A percentile compares a stretch with the other conserved stretches of the same genome.
Evolutionary conservation across 2,329 filamentous ascomycete species (phyloP).

Genomic region (Fusarium globosum): DNA sequence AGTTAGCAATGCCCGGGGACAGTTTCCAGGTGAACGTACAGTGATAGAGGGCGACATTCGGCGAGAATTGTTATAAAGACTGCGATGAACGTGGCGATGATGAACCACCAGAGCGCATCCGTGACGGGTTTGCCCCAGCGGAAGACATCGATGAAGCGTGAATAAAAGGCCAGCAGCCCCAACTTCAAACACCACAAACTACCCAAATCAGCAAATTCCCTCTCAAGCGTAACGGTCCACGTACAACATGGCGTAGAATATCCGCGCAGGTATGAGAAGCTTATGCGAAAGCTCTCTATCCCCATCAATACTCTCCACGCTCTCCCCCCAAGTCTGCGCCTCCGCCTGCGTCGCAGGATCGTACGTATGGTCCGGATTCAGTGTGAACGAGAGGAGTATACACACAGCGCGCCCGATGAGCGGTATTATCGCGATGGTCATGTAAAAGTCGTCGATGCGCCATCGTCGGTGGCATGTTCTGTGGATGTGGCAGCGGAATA

Average conservation of each 20-base stretch:
- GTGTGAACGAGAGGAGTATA: slow-evolving; percentile 41
- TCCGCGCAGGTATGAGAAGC: slow-evolving; percentile 44
- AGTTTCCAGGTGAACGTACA: slow-evolving; percentile 15
- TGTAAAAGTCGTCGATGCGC: slow-evolving; percentile 49
- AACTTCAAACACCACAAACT: slow-evolving; percentile 48
- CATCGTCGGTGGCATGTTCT: slow-evolving; percentile 46
- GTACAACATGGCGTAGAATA: slow-evolving; percentile 49
- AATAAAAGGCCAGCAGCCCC: slow-evolving; percentile 46
- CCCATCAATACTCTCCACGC: slow-evolving; percentile 24
- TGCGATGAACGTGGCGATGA: slow-evolving; percentile 43
- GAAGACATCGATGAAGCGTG: slow-evolving; percentile 45
- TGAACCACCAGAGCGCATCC: slow-evolving; percentile 41
- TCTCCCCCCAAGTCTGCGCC: slow-evolving; percentile 27
- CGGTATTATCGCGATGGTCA: slow-evolving; percentile 47
- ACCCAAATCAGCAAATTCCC: slow-evolving; percentile 1
- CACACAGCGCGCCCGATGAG: slow-evolving; percentile 44
- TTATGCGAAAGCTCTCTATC: slow-evolving; percentile 44
- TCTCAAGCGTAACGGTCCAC: background rate
- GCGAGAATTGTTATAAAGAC: slow-evolving; percentile 44
- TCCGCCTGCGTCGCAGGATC: slow-evolving; percentile 34
- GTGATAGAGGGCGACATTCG: slow-evolving; percentile 44
- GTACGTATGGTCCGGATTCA: slow-evolving; percentile 45
- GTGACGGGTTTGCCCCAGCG: slow-evolving; percentile 40
- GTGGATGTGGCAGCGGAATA: slow-evolving; percentile 45
- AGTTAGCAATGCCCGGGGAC: background rate